A percentile compares a stretch with the other conserved stretches of the same genome.
phyloP scores from a whole-genome alignment of 345 rosid species.

The Geranium brycei region DNA sequence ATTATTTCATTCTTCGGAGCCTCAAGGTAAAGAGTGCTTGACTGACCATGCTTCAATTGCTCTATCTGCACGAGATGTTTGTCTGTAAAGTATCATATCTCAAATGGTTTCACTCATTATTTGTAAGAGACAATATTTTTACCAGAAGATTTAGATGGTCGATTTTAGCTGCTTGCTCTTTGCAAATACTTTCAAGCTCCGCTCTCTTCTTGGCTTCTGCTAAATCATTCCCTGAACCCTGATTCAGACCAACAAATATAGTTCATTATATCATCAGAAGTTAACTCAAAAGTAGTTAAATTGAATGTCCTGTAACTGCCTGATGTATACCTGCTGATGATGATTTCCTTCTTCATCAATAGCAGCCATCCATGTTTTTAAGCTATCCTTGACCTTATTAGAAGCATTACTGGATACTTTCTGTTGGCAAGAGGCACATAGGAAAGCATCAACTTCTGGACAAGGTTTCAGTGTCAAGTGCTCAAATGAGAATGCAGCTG shows the following conservation, averaged over 20 bases:
- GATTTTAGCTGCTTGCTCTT: constrained; percentile 71
- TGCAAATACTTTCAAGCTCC: constrained; percentile 56
- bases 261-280: too few relatives aligned
- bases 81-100: too few relatives aligned
- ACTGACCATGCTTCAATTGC: too few relatives aligned
- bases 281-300: too few relatives aligned
- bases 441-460: constrained; percentile 40
- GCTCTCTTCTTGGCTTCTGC: constrained; percentile 28
- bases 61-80: too few relatives aligned
- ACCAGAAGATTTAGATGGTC: constrained; percentile 53
- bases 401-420: constrained; percentile 24
- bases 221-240: constrained; percentile 27
- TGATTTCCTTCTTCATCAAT: constrained; percentile 14
- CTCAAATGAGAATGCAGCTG: constrained; percentile 66
- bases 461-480: constrained; percentile 53
- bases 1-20: constrained; percentile 16
- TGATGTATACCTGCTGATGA: neutral
- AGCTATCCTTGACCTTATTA: constrained; percentile 33
- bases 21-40: constrained; percentile 1
- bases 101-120: neutral
- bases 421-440: constrained; percentile 60
- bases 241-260: constrained; percentile 9
- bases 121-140: constrained; percentile 11
- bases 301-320: too few relatives aligned
- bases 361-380: constrained; percentile 39